Percentiles rank a stretch among this genome's conserved stretches.
Evolutionary conservation across 2,329 filamentous ascomycete species (phyloP).

Genomic region (Trichoderma sp.): DNA sequence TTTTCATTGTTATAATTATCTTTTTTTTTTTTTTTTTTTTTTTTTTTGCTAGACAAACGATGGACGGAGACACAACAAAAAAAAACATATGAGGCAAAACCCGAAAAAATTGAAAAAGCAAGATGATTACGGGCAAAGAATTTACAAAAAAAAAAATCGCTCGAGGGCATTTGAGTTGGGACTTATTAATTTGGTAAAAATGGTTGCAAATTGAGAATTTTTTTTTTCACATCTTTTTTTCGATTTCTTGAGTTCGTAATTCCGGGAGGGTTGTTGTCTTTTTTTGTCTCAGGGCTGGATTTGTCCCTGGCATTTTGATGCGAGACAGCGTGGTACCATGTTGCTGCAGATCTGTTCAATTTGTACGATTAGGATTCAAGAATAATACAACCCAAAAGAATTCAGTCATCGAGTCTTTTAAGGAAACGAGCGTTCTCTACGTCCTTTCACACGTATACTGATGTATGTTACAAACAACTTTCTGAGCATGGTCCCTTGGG

Average conservation of each 20-base stretch:
- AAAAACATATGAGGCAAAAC: constrained; percentile 1
- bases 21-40: neutral
- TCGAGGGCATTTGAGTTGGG: constrained; percentile 23
- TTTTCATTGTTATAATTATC: neutral
- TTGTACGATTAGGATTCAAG: constrained; percentile 27
- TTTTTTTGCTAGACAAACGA: constrained; percentile 17
- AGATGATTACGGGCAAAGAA: constrained; percentile 3
- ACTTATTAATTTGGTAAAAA: constrained; percentile 24
- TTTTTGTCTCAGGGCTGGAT: constrained; percentile 13
- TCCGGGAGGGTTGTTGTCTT: neutral
- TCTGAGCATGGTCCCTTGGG: neutral
- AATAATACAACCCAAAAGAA: constrained; percentile 22
- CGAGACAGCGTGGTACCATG: constrained; percentile 28
- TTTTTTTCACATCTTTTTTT: neutral
- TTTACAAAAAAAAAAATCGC: neutral
- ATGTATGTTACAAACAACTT: neutral
- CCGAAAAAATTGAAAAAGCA: neutral
- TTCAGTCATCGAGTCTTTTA: constrained; percentile 12
- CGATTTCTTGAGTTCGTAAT: constrained; percentile 14
- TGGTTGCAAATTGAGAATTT: constrained; percentile 19
- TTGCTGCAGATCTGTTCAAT: constrained; percentile 27
- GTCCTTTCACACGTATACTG: neutral
- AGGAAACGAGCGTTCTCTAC: neutral
- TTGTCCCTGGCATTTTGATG: constrained; percentile 26
- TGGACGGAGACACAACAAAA: constrained; percentile 6